Conservation (phyloP, 345 rosid genomes). For the Moricandia arvensis region DNA sequence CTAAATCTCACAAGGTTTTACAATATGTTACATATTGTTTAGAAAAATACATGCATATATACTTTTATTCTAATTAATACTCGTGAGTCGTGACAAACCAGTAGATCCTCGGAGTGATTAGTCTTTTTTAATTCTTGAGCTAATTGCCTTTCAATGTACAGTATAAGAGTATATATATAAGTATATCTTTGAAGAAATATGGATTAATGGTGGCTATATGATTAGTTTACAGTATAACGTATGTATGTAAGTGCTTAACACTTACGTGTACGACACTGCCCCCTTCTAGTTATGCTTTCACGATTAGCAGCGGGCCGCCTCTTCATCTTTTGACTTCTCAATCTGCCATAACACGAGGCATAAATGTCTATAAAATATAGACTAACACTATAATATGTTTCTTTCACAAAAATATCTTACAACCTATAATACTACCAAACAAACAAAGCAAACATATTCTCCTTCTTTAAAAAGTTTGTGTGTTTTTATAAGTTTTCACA, state of each 20-base stretch:
- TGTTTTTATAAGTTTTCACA: not conserved
- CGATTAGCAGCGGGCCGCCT: conserved; percentile 38
- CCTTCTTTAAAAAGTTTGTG: not conserved
- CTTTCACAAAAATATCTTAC: conserved; percentile 18
- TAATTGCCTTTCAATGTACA: too few species aligned
- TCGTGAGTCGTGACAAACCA: not conserved
- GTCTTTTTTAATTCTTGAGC: too few species aligned
- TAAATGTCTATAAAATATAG: conserved; percentile 32
- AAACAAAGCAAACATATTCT: not conserved
- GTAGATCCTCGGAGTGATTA: too few species aligned
- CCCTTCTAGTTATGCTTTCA: not conserved
- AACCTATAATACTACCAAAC: not conserved
- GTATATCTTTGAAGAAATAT: not conserved
- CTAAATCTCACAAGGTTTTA: too few species aligned
- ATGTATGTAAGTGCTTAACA: not conserved
- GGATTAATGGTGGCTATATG: not conserved
- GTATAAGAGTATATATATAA: too few species aligned
- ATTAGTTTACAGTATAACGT: not conserved
- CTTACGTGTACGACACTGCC: conserved; percentile 39
- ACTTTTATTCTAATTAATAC: not conserved
- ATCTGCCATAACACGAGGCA: conserved; percentile 7
- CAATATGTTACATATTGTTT: too few species aligned
- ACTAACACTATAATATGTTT: not conserved
- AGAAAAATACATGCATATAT: not conserved
- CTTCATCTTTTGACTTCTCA: conserved; percentile 33